Evolutionary conservation across 1,284 basidiomycete species (phyloP).

Genomic region (Agroathelia rolfsii): DNA sequence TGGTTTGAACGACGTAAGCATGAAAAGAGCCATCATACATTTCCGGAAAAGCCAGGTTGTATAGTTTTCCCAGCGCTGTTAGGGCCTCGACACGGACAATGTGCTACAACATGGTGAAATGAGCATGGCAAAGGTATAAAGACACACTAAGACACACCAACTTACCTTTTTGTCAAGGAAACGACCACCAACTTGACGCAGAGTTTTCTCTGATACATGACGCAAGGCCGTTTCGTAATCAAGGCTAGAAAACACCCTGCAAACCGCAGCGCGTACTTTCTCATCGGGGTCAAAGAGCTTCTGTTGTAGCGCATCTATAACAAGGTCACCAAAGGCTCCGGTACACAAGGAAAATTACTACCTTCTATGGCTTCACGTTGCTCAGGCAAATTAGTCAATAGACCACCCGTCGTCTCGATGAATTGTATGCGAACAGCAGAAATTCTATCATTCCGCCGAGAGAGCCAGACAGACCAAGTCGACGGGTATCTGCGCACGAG

Average conservation of each 20-base stretch:
- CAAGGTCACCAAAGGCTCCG: constrained; percentile 7
- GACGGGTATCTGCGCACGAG: constrained; percentile 73
- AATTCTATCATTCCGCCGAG: constrained; percentile 72
- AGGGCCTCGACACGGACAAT: constrained; percentile 80
- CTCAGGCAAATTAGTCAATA: constrained; percentile 64
- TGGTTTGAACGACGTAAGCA: neutral
- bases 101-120: constrained; percentile 29
- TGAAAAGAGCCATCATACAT: constrained; percentile 50
- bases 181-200: constrained; percentile 63
- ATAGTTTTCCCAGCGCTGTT: constrained; percentile 71
- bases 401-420: constrained; percentile 58
- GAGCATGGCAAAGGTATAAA: constrained; percentile 3
- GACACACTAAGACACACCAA: constrained; percentile 2
- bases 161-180: constrained; percentile 81
- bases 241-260: constrained; percentile 72
- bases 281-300: constrained; percentile 88
- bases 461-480: constrained; percentile 84
- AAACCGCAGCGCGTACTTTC: constrained; percentile 78
- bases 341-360: constrained; percentile 18
- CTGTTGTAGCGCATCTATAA: constrained; percentile 46
- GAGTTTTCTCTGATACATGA: constrained; percentile 57
- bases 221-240: constrained; percentile 90
- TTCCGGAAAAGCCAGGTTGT: constrained; percentile 76
- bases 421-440: constrained; percentile 68
- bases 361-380: constrained; percentile 65